phyloP scores from a whole-genome alignment of 495 filamentous ascomycete species.

The Poronia punctata region DNA sequence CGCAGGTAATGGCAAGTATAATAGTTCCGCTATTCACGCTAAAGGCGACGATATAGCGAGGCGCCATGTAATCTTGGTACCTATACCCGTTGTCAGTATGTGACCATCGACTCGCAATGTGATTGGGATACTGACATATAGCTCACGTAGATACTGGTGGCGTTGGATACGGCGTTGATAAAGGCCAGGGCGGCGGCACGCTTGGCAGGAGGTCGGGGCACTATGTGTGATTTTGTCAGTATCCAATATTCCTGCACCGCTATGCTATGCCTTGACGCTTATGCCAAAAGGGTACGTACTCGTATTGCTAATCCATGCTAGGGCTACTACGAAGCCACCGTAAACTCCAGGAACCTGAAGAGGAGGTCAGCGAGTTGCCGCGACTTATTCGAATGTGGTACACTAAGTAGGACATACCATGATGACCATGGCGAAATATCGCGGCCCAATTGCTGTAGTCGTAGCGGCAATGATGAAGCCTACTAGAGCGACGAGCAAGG shows the following conservation, averaged over 20 bases:
- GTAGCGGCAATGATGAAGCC: slow-evolving; percentile 72
- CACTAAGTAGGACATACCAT: slow-evolving; percentile 63
- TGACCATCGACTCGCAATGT: background rate
- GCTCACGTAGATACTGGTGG: slow-evolving; percentile 64
- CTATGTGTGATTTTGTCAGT: too few relatives aligned
- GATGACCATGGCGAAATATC: slow-evolving; percentile 79
- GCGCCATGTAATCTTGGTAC: slow-evolving; percentile 34
- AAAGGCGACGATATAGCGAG: slow-evolving; percentile 60
- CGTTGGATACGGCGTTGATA: slow-evolving; percentile 77
- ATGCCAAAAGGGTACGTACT: too few relatives aligned
- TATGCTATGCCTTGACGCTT: too few relatives aligned
- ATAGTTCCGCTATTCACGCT: slow-evolving; percentile 64
- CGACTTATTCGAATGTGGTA: background rate
- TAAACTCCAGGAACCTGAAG: slow-evolving; percentile 46
- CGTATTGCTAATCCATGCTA: slow-evolving; percentile 75
- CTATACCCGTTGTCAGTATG: slow-evolving; percentile 3
- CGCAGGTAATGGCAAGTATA: slow-evolving; percentile 57
- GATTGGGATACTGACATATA: slow-evolving; percentile 55
- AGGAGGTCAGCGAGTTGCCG: background rate
- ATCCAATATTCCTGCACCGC: too few relatives aligned
- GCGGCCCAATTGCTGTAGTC: slow-evolving; percentile 54
- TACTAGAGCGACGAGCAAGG: slow-evolving; percentile 59
- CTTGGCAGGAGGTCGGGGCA: slow-evolving; percentile 80
- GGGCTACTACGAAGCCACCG: slow-evolving; percentile 62
- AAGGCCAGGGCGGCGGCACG: slow-evolving; percentile 73